These are phyloP conservation scores for Tylopilus sp. DNA, from an alignment of 768 basidiomycete species.

Conservation along the genomic window DNA sequence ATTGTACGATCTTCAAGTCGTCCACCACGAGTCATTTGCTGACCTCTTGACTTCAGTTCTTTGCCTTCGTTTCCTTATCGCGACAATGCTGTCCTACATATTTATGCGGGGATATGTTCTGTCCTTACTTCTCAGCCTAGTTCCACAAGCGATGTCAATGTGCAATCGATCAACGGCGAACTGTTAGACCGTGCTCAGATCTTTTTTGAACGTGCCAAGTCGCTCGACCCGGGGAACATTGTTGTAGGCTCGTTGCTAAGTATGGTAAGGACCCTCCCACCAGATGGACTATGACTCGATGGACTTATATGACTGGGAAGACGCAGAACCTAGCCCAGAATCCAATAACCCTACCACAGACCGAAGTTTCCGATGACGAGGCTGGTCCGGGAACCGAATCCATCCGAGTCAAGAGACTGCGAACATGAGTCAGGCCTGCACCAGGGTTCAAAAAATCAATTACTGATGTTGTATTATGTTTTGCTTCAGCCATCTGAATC, in stretches of 20 bases:
- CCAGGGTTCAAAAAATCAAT: neutral
- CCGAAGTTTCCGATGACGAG: conserved; percentile 38
- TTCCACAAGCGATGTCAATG: conserved; percentile 1
- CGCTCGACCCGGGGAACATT: conserved; percentile 54
- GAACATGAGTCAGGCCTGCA: conserved; percentile 6
- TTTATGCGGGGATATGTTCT: conserved; percentile 76
- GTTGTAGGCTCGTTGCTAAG: conserved; percentile 52
- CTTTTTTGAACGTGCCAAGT: conserved; percentile 61
- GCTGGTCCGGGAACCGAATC: conserved; percentile 6
- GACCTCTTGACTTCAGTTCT: conserved; percentile 48
- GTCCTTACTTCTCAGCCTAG: conserved; percentile 55
- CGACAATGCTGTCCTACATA: conserved; percentile 74
- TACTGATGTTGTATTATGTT: neutral
- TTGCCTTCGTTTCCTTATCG: conserved; percentile 86
- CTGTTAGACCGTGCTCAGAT: conserved; percentile 48
- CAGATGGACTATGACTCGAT: neutral
- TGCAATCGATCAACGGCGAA: conserved; percentile 35
- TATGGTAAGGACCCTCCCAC: conserved; percentile 39
- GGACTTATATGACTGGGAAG: conserved; percentile 6
- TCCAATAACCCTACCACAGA: conserved; percentile 4
- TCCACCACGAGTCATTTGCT: neutral
- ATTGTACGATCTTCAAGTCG: conserved; percentile 48
- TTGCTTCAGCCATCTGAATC: conserved; percentile 55
- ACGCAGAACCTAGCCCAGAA: conserved; percentile 24
- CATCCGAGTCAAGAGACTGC: conserved; percentile 11